Conservation (phyloP, 495 filamentous ascomycete species). For the Neurospora africana region DNA sequence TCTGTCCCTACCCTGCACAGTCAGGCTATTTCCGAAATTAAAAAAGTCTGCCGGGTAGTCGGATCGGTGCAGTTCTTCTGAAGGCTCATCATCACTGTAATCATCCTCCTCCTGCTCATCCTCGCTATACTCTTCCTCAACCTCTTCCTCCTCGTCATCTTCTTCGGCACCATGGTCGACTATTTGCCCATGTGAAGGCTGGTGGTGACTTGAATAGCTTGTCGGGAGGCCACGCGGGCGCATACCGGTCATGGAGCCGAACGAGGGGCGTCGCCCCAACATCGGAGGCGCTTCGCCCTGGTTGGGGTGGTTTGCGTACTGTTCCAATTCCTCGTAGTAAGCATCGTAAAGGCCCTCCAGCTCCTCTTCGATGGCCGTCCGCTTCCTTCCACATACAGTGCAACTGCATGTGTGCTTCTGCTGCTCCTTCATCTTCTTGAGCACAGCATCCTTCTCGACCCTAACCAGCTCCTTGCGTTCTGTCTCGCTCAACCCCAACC, state of each 20-base stretch:
- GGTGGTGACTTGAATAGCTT: constrained; percentile 34
- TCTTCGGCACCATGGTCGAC: constrained; percentile 48
- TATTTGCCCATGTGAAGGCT: constrained; percentile 43
- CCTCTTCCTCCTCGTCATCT: constrained; percentile 53
- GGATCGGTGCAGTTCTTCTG: constrained; percentile 48
- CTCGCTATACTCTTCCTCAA: constrained; percentile 28
- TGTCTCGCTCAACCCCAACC: constrained; percentile 90
- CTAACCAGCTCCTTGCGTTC: constrained; percentile 91
- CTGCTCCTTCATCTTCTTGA: constrained; percentile 99
- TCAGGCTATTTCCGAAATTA: constrained; percentile 93
- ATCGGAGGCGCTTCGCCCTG: constrained; percentile 48
- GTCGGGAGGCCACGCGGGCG: constrained; percentile 39
- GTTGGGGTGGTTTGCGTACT: constrained; percentile 88
- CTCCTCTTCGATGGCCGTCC: constrained; percentile 96
- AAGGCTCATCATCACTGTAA: constrained; percentile 44
- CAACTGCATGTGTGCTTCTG: constrained; percentile 99
- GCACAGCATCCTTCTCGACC: constrained; percentile 95
- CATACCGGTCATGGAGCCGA: constrained; percentile 41
- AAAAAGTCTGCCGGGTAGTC: constrained; percentile 76
- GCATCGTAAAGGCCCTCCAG: constrained; percentile 98
- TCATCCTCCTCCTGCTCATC: constrained; percentile 43
- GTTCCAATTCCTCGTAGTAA: constrained; percentile 96
- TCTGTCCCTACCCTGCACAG: constrained; percentile 73
- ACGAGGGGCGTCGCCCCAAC: constrained; percentile 51
- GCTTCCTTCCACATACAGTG: constrained; percentile 91